Percentiles rank a stretch among this genome's conserved stretches.
These are phyloP conservation scores for Sporisorium graminicola DNA, from an alignment of 1,284 basidiomycete species.

Conservation along the genomic window DNA sequence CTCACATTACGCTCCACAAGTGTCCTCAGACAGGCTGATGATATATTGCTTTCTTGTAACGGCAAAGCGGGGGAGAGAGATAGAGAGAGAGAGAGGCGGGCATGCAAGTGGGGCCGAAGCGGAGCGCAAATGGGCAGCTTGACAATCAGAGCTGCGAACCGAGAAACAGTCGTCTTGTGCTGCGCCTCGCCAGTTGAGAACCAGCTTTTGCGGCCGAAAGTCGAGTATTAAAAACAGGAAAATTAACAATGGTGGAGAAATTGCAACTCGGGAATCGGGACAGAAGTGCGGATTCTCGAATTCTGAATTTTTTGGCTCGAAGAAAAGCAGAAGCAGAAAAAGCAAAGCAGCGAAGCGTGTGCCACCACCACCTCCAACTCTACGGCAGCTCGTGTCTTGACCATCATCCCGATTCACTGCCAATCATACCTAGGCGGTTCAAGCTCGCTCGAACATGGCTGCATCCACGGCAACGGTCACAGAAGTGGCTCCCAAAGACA, in stretches of 20 bases:
- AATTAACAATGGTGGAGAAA: not conserved
- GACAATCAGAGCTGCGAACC: not conserved
- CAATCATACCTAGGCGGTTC: not conserved
- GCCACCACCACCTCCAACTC: not conserved
- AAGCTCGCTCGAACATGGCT: constrained; percentile 12
- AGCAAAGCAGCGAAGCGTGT: not conserved
- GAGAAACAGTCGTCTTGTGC: not conserved
- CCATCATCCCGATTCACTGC: not conserved
- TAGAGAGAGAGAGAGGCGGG: too few species aligned
- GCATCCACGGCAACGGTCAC: constrained; percentile 1
- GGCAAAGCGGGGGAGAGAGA: too few species aligned
- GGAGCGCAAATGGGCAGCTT: constrained; percentile 1
- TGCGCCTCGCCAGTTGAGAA: too few species aligned
- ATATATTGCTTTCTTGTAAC: too few species aligned
- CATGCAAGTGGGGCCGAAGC: not conserved
- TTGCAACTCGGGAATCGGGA: not conserved
- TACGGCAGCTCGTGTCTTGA: not conserved
- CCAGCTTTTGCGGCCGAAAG: constrained; percentile 7
- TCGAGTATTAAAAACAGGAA: not conserved
- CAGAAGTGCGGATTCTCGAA: not conserved
- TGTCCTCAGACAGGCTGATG: too few species aligned
- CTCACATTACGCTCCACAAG: too few species aligned
- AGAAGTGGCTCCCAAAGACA: constrained; percentile 20
- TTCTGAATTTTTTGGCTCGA: constrained; percentile 6
- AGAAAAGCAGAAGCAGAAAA: constrained; percentile 3